Evolutionary conservation across 768 basidiomycete species (phyloP), one percentile per base, ranked within the genome.

Genomic region (Lactarius pseudohatsudake): DNA sequence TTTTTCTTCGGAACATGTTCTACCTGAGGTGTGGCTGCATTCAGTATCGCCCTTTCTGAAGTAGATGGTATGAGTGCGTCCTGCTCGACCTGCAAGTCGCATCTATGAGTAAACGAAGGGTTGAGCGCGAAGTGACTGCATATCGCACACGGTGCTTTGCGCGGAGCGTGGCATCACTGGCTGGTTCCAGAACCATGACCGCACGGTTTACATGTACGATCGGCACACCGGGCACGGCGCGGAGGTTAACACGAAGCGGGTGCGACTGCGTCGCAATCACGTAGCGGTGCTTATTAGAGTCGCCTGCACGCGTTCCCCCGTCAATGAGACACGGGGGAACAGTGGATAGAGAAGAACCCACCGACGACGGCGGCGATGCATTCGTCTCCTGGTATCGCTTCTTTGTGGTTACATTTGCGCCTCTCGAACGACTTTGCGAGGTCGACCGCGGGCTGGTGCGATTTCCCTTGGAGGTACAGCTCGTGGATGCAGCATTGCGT

Each of bases 401-500:
- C 91, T 68, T 87, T 82, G 75, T 99, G 97, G 75, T 98, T 98
- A 75, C 97, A 99, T 77, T 91, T 94, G 70, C 97, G 77, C 64
- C 96, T 84, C 78, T 98, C 96, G 70, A 97, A 98, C 0, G 81
- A 84, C 78, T 98, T 98, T 2, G 97, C 96, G 53, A 97, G 82
- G 74, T 97, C 92, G 0, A 94, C 88, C 0, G 88, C 85, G 0
- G 84, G 78, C 74, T 98, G 95, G 36, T 84, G 84, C 1, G 81
- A 73, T 65, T 83, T 86, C 15, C 94, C 95, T 64, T 89, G 85
- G 3, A 94, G 82, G 78, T 99, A 98, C 2, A 99, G 82, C 74
- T 94, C 92, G 70, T 95, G 88, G 50, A 99, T 94, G 74, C 90
- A 96, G 76, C 97, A 99, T 75, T 98, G 96, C 0, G 97, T 98